Percentiles rank a stretch among this genome's conserved stretches.
phyloP scores from a whole-genome alignment of 2,329 filamentous ascomycete genomes.

The Talaromyces marneffei region DNA sequence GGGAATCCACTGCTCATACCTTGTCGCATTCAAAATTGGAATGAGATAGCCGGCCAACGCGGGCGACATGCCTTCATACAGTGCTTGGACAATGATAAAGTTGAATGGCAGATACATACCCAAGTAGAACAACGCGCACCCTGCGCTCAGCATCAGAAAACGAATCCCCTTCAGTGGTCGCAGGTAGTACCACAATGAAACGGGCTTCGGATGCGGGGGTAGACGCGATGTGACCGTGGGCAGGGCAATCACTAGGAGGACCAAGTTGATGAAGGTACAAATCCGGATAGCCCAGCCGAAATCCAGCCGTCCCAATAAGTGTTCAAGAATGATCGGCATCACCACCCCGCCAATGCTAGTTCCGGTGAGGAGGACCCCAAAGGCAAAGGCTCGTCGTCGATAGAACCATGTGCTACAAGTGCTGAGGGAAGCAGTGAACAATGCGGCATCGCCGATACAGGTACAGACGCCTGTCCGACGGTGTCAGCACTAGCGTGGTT shows the following conservation, averaged over 20 bases:
- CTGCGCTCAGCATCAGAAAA: constrained; percentile 22
- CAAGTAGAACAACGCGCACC: constrained; percentile 49
- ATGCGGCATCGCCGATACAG: no score
- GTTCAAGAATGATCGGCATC: constrained; percentile 57
- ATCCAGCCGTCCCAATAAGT: constrained; percentile 49
- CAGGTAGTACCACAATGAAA: constrained; percentile 16
- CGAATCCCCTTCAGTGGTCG: constrained; percentile 13
- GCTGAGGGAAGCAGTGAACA: no score
- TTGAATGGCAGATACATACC: constrained; percentile 56
- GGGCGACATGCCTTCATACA: constrained; percentile 44
- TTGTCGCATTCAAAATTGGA: constrained; percentile 48
- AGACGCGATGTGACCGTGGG: constrained; percentile 48
- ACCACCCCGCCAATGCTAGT: constrained; percentile 54
- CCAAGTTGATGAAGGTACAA: constrained; percentile 56
- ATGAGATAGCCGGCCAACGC: constrained; percentile 49
- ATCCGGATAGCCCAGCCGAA: constrained; percentile 55
- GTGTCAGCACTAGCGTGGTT: no score
- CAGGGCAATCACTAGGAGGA: constrained; percentile 48
- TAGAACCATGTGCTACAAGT: constrained; percentile 49
- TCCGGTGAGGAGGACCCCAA: constrained; percentile 49
- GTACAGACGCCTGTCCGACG: no score
- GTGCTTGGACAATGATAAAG: constrained; percentile 45
- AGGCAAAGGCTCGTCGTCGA: constrained; percentile 44
- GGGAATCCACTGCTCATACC: constrained; percentile 21
- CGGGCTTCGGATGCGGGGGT: constrained; percentile 19